A percentile compares a stretch with the other conserved stretches of the same genome.
Evolutionary conservation across 257 asterid genomes (phyloP).

Genomic region (Cordia subcordata): DNA sequence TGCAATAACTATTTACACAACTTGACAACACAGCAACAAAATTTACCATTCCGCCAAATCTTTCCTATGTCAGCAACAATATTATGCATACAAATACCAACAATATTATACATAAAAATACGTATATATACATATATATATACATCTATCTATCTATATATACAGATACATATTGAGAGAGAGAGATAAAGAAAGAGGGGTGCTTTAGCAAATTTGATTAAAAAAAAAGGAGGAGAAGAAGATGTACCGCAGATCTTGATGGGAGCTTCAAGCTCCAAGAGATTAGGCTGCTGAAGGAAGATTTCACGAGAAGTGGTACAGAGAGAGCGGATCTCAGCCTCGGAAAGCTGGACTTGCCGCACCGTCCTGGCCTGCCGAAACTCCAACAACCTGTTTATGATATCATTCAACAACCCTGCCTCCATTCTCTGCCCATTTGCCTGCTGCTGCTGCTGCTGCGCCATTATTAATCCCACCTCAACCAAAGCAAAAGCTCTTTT

Average conservation of each 20-base stretch:
- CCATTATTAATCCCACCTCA: too few relatives aligned
- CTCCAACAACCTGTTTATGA: constrained; percentile 75
- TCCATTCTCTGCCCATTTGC: constrained; percentile 75
- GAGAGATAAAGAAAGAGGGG: not conserved
- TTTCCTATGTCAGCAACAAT: too few relatives aligned
- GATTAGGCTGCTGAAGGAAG: constrained; percentile 88
- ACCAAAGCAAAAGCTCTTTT: not conserved
- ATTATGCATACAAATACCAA: too few relatives aligned
- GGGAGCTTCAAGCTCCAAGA: constrained; percentile 94
- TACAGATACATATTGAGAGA: too few relatives aligned
- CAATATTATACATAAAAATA: not conserved
- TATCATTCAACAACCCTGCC: constrained; percentile 71
- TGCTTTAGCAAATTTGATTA: not conserved
- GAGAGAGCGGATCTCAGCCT: constrained; percentile 85
- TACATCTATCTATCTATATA: not conserved
- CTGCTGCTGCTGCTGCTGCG: constrained; percentile 25
- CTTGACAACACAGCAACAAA: too few relatives aligned
- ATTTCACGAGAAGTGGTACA: constrained; percentile 74
- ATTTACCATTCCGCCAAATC: too few relatives aligned
- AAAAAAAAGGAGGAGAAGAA: not conserved
- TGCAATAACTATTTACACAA: too few relatives aligned
- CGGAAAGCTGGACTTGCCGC: constrained; percentile 87
- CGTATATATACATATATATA: not conserved
- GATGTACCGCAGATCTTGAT: constrained; percentile 90
- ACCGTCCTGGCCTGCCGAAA: constrained; percentile 70